phyloP scores from a whole-genome alignment of 352 stramenopile species.

The Globisporangium orthogonon region DNA sequence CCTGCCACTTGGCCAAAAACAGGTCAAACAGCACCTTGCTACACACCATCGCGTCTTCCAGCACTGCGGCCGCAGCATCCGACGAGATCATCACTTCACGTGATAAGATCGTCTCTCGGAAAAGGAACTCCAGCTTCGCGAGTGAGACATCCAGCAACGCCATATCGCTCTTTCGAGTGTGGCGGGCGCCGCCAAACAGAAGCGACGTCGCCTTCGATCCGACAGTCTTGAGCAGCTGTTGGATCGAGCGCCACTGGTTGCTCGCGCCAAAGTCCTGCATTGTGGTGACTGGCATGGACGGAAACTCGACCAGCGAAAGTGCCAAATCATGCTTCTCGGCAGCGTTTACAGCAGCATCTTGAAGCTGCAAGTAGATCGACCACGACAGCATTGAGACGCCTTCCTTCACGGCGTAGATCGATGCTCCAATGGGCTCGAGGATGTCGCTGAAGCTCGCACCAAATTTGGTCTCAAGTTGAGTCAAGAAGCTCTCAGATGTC shows the following conservation, averaged over 20 bases:
- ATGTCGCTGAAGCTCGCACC: slow-evolving; percentile 76
- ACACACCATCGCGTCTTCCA: slow-evolving; percentile 41
- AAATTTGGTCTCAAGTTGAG: slow-evolving; percentile 67
- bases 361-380: slow-evolving; percentile 49
- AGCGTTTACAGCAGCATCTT: slow-evolving; percentile 35
- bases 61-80: slow-evolving; percentile 12
- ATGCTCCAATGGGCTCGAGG: slow-evolving; percentile 63
- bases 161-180: slow-evolving; percentile 62
- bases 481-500: slow-evolving; percentile 75
- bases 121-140: slow-evolving; percentile 62
- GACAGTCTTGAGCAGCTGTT: slow-evolving; percentile 47
- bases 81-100: slow-evolving; percentile 18
- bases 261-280: slow-evolving; percentile 2
- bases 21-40: slow-evolving; percentile 76
- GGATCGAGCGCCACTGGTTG: slow-evolving; percentile 69
- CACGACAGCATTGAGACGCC: slow-evolving; percentile 68
- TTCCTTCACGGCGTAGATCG: slow-evolving; percentile 85
- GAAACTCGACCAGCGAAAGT: slow-evolving; percentile 69
- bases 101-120: slow-evolving; percentile 29
- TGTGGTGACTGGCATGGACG: slow-evolving; percentile 24
- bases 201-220: slow-evolving; percentile 34
- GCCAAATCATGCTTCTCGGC: slow-evolving; percentile 42
- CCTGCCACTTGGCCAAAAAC: slow-evolving; percentile 82
- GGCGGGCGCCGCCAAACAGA: slow-evolving; percentile 34
- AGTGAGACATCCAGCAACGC: slow-evolving; percentile 63